Evolutionary conservation across 2,329 filamentous ascomycete species (phyloP).

Genomic region (Colletotrichum sp.): DNA sequence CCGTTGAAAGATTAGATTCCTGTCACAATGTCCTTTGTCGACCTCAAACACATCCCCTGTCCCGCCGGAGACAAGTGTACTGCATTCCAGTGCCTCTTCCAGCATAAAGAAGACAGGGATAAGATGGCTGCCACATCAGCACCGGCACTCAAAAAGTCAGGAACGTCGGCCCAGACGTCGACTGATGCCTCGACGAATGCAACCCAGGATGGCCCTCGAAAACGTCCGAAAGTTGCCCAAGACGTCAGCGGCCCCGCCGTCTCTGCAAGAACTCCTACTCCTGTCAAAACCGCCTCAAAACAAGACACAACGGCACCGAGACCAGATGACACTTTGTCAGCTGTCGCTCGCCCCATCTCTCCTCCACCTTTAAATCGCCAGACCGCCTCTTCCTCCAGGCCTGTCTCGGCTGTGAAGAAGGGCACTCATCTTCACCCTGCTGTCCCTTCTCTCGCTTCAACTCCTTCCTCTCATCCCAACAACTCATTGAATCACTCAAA

Average conservation of each 20-base stretch:
- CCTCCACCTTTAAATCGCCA: constrained; percentile 34
- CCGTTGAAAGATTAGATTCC: neutral
- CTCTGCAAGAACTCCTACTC: constrained; percentile 8
- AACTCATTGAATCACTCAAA: constrained; percentile 8
- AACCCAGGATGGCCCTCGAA: constrained; percentile 35
- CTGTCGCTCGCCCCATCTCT: constrained; percentile 34
- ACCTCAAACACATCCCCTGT: constrained; percentile 55
- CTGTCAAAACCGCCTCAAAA: constrained; percentile 23
- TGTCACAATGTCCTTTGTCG: constrained; percentile 23
- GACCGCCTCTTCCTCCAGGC: neutral
- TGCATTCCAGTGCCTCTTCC: constrained; percentile 57
- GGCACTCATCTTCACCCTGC: neutral
- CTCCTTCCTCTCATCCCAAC: constrained; percentile 7
- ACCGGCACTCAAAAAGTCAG: constrained; percentile 4
- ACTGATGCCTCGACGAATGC: constrained; percentile 15
- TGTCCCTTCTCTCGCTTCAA: constrained; percentile 6
- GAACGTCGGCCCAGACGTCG: constrained; percentile 13
- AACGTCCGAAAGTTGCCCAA: constrained; percentile 31
- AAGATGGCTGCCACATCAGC: constrained; percentile 14
- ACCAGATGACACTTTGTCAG: constrained; percentile 25
- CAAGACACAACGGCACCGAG: constrained; percentile 13
- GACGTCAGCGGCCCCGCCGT: constrained; percentile 16
- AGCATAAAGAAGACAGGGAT: constrained; percentile 42
- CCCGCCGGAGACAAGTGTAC: constrained; percentile 53
- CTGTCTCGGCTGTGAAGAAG: neutral